Conservation (phyloP, 441 rosid genomes). For the Kokia cookei region DNA sequence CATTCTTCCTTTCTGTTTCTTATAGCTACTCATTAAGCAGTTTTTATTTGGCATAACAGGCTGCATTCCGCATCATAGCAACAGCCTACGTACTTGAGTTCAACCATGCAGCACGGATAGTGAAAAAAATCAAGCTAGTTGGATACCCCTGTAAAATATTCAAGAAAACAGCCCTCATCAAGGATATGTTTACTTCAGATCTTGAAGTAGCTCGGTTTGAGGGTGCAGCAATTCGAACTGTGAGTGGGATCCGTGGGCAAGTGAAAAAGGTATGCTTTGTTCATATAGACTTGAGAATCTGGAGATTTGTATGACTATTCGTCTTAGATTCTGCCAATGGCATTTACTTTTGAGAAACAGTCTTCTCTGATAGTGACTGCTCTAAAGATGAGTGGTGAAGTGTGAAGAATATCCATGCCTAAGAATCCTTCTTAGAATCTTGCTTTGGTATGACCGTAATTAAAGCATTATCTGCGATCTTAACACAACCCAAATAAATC, state of each 20-base stretch:
- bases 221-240: constrained; percentile 78
- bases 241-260: constrained; percentile 91
- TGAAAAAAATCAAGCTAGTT: constrained; percentile 79
- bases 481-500: neutral
- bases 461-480: neutral
- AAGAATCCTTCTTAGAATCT: neutral
- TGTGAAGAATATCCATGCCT: neutral
- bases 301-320: neutral
- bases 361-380: neutral
- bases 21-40: constrained; percentile 10
- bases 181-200: constrained; percentile 90
- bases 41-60: constrained; percentile 37
- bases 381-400: neutral
- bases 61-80: constrained; percentile 78
- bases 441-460: neutral
- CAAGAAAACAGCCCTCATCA: constrained; percentile 84
- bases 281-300: neutral
- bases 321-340: neutral
- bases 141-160: constrained; percentile 87
- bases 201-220: constrained; percentile 86
- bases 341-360: neutral
- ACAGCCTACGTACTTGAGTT: constrained; percentile 70
- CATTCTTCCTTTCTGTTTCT: no score
- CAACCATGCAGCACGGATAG: constrained; percentile 69
- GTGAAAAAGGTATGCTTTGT: constrained; percentile 66